Evolutionary conservation across 257 asterid genomes (phyloP), one percentile per base, ranked within the genome.

Genomic region (Solanum acaule): DNA sequence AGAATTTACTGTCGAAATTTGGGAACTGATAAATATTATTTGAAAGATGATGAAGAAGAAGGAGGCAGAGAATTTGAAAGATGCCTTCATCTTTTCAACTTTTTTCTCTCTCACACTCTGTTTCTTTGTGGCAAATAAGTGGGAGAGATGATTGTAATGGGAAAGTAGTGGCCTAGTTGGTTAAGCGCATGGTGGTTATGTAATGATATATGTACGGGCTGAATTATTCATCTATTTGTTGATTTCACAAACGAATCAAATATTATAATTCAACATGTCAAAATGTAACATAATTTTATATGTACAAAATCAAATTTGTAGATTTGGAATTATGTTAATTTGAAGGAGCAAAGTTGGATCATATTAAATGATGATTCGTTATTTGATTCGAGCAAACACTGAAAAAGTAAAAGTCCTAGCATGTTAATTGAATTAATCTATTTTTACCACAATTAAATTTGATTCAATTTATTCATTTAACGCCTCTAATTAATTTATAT

Each of bases 1-100:
- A 75, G 98, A 93, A 86, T 85, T 81, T 8, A 88, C 98, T 86
- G n/a, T 23, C 42, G 88, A 29, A 40, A 81, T 34, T n/a, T 71
- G 79, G 20, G 59, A 44, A 38, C 78, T 73, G 38, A 49, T 77
- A 75, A 75, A 35, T n/a, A 77, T 25, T 79, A 38, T 15, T 42
- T 8, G 85, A 35, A 40, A 72, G 70, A 90, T 5, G 86, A 86
- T 31, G 34, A 88, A 52, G 75, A 84, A 52, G 63, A 6, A 72
- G 72, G 61, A 27, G 70, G 82, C 56, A 40, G 63, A 78, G 87
- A 87, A 25, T 46, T 79, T 90, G 87, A 89, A 87, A 42, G 89
- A 12, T 86, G 59, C 71, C 83, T 88, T 92, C 96, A 89, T 91
- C 59, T 68, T 63, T 42, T 86, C 81, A 49, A 29, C 10, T 52